Percentiles rank a stretch among this genome's conserved stretches.
These are phyloP conservation scores for Gossypium laxum DNA, from an alignment of 441 rosid species.

Conservation along the genomic window DNA sequence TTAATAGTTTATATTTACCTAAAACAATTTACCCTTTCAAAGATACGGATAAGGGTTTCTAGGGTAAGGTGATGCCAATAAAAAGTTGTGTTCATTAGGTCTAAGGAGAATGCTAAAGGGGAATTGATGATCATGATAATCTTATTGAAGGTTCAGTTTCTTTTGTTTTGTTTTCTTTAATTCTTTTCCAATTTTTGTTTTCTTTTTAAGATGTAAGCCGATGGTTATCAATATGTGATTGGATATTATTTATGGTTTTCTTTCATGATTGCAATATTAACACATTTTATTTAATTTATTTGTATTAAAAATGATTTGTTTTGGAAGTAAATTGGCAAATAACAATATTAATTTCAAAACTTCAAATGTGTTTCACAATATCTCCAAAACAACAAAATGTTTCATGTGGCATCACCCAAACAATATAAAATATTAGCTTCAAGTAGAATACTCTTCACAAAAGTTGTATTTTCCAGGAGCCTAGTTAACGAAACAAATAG, in stretches of 20 bases:
- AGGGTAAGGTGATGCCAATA: not conserved
- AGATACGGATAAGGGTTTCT: not conserved
- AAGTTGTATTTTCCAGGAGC: not conserved
- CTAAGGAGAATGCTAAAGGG: not conserved
- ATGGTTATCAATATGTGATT: not conserved
- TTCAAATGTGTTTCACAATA: not conserved
- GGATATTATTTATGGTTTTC: not conserved
- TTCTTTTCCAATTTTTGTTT: not conserved
- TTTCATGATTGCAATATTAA: not conserved
- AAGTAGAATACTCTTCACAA: not conserved
- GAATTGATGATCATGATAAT: not conserved
- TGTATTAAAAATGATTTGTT: not conserved
- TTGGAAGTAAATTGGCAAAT: not conserved
- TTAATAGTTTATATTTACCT: not conserved
- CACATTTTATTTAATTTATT: not conserved
- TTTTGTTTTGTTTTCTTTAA: not conserved
- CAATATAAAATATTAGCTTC: not conserved
- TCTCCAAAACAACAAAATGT: not conserved
- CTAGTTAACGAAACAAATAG: not conserved
- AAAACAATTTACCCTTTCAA: too few relatives aligned
- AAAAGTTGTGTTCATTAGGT: not conserved
- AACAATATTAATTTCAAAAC: not conserved
- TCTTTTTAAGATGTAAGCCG: not conserved
- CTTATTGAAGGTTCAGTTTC: not conserved
- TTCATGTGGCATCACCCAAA: not conserved